Evolutionary conservation across 2,329 filamentous ascomycete species (phyloP), one percentile per base, ranked within the genome.

Genomic region (Aspergillus versicolor): DNA sequence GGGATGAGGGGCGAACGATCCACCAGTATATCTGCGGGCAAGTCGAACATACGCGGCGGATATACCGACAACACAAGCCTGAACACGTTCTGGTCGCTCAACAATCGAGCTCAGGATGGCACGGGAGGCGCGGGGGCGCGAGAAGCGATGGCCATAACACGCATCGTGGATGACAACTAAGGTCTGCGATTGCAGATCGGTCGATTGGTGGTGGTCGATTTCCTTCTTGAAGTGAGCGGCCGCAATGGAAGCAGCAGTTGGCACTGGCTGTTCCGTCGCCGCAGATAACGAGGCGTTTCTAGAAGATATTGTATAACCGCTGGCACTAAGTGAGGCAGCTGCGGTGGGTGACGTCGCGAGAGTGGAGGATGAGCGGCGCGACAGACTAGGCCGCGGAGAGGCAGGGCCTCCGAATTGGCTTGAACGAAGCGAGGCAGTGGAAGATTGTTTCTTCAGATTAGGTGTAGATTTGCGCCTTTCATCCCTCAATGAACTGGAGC

Each of bases 131-230:
- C 89, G 88, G 4, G 91, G 91, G 44, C 94, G 84, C 11, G 92
- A 91, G 73, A 87, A 99, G 21, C 92, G 88, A 76, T 99, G 94
- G 22, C 93, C 92, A 71, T 97, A 99, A 75, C 93, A 96, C 52
- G 89, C 88, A 76, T 99, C 94, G 67, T 97, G 92, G 2, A 99
- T 78, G 30, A 99, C 83, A 46, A 97, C 92, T 4, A 95, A 76
- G 0, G 91, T 91, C 59, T 92, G 79, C 3, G 82, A 73, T 12
- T 69, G 61, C 6, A 74, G 59, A 54, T 75, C 68, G 13, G 66
- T 66, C 12, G 71, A 72, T 56, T 87, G 82, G 66, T 91, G 87
- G 6, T 81, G 73, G 15, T 84, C 79, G 32, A 95, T 73, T 70
- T 96, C 91, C 59, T 82, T 84, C 60, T 80, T 79, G 68, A 96